Evolutionary conservation across 2,329 filamentous ascomycete genomes (phyloP).

Genomic region (Cercospora sojina): DNA sequence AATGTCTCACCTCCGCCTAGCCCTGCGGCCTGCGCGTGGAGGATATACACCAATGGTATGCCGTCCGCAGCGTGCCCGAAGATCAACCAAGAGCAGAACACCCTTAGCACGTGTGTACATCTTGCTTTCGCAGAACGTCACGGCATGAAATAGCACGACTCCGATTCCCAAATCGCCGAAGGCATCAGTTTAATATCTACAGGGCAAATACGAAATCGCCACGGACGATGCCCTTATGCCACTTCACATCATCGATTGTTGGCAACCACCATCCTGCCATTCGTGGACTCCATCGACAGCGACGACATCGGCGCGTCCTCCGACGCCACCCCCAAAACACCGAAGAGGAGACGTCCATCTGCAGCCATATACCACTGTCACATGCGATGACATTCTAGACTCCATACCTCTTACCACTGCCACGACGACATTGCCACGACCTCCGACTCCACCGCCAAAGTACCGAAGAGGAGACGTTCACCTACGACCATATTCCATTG

Average conservation of each 20-base stretch:
- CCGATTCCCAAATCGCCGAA: neutral
- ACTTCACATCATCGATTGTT: neutral
- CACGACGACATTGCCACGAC: neutral
- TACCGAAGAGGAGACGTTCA: neutral
- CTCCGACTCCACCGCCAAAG: neutral
- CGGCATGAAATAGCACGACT: neutral
- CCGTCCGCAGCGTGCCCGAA: neutral
- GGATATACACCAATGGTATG: neutral
- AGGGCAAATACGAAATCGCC: neutral
- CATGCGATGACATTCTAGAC: neutral
- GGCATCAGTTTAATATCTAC: neutral
- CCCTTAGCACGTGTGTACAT: neutral
- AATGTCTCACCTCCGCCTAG: slow-evolving; percentile 1
- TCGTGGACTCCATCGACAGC: neutral
- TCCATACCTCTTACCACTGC: neutral
- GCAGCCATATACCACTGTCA: neutral
- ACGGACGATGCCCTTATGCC: neutral
- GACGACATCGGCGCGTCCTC: neutral
- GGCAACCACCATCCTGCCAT: neutral
- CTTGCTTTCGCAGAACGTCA: neutral
- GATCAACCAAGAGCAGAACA: neutral
- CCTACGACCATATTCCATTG: neutral
- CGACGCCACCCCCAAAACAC: neutral
- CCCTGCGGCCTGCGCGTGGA: neutral
- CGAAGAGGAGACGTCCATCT: neutral